Evolutionary conservation across 140 eudicot species (phyloP).

Genomic region (Cichorium intybus): DNA sequence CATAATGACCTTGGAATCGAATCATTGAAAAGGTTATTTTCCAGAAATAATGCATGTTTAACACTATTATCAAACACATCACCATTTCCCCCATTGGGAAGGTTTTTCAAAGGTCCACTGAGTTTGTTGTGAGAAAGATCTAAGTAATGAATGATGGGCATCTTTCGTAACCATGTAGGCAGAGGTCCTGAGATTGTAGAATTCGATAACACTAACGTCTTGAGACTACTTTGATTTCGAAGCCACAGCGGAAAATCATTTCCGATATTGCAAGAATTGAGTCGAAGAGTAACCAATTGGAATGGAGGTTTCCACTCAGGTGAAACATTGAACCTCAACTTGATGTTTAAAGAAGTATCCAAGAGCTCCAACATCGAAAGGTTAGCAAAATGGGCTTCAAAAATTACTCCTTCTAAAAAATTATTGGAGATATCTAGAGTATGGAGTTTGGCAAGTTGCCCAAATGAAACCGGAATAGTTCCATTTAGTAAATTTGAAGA

Average conservation of each 20-base stretch:
- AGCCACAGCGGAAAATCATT: slow-evolving; percentile 7
- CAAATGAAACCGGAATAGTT: not conserved
- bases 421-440: no score
- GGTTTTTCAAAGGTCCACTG: not conserved
- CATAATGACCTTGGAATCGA: no score
- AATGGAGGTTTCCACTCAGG: slow-evolving; percentile 20
- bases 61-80: not conserved
- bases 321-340: not conserved
- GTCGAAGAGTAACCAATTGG: not conserved
- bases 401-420: no score
- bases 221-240: not conserved
- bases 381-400: no score
- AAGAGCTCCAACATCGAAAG: not conserved
- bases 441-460: no score
- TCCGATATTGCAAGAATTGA: not conserved
- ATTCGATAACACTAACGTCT: not conserved
- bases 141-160: no score
- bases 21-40: no score
- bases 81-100: not conserved
- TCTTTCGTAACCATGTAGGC: no score
- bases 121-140: slow-evolving; percentile 4
- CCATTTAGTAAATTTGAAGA: not conserved
- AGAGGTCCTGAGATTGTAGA: not conserved
- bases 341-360: not conserved
- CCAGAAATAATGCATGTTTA: not conserved